Base-by-base conservation (phyloP, 371 early-diverging fungal species). In the Blastocladiella emersonii region DNA sequence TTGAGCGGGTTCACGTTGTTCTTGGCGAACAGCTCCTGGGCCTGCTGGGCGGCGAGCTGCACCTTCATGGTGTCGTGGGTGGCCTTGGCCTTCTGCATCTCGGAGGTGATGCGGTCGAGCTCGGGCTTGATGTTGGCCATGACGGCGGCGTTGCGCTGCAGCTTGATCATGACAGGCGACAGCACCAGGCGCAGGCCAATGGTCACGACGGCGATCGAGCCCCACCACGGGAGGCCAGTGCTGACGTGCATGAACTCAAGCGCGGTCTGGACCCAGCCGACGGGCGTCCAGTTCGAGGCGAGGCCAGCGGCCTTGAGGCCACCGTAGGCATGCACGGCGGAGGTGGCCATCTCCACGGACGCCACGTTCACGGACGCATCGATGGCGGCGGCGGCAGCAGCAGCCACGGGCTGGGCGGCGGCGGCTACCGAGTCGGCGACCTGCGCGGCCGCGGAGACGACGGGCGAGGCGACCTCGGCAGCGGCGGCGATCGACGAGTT, bases 191-290 rank as follows among this genome's bases (percentile, higher is more conserved):
- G 90, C 13, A 90, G 77, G 8, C 78, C 61, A 15, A 94, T 49
- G 0, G 92, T 93, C 0, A 85, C 74, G 4, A 72, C 73, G 2
- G 80, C 81, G 62, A 97, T 93, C 10, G 93, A 84, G 0, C 78
- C 91, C 88, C 89, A 94, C 97, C 97, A 96, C 15, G 95, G 94
- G 61, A 97, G 66, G 1, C 92, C 94, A 15, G 85, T 83, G 45
- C 77, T 74, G 10, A 94, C 86, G 69, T 92, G 83, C 44, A 90
- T 71, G 30, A 77, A 78, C 71, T 97, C 97, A 61, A 94, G 65
- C 32, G 83, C 66, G 2, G 77, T 76, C 70, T 95, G 86, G 49
- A 86, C 66, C 36, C 78, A 68, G 49, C 92, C 94, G 2, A 87
- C 86, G 32, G 93, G 93, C 6, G 90, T 80, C 61, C 75, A 82